phyloP scores from a whole-genome alignment of 371 early-diverging fungal species.

The Mucor velutinosus region DNA sequence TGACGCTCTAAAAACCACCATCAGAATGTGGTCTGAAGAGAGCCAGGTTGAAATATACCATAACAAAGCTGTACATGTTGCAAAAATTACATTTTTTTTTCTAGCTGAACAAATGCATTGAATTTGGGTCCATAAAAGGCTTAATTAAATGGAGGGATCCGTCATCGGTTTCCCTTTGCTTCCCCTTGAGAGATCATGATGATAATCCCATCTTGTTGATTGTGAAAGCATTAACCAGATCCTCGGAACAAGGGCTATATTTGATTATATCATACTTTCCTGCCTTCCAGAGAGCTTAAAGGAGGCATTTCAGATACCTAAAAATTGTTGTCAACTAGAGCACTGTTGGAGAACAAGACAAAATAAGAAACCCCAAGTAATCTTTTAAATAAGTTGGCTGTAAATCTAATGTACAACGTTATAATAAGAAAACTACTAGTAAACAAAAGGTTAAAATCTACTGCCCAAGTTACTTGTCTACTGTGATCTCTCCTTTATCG shows the following conservation, averaged over 20 bases:
- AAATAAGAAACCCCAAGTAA: constrained; percentile 1
- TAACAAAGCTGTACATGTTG: not conserved
- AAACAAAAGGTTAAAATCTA: constrained; percentile 5
- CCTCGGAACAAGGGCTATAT: constrained; percentile 5
- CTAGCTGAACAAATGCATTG: constrained; percentile 3
- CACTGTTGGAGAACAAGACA: not conserved
- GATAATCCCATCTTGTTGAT: not conserved
- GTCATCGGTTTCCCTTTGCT: not conserved
- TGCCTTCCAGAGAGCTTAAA: not conserved
- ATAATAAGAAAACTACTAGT: not conserved
- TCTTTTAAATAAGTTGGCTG: constrained; percentile 22
- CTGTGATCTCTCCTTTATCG: not conserved
- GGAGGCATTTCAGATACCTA: not conserved
- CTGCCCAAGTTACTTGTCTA: not conserved
- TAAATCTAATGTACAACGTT: constrained; percentile 10
- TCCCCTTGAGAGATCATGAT: not conserved
- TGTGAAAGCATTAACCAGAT: constrained; percentile 11
- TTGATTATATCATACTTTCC: not conserved
- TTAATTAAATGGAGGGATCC: constrained; percentile 12
- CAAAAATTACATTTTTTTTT: not conserved
- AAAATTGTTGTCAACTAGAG: not conserved
- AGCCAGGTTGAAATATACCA: not conserved
- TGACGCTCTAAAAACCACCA: not conserved
- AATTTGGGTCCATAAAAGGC: constrained; percentile 6
- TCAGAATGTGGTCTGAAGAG: not conserved